phyloP scores from a whole-genome alignment of 192 early-diverging fungal genomes.

The Umbelopsis vinacea region DNA sequence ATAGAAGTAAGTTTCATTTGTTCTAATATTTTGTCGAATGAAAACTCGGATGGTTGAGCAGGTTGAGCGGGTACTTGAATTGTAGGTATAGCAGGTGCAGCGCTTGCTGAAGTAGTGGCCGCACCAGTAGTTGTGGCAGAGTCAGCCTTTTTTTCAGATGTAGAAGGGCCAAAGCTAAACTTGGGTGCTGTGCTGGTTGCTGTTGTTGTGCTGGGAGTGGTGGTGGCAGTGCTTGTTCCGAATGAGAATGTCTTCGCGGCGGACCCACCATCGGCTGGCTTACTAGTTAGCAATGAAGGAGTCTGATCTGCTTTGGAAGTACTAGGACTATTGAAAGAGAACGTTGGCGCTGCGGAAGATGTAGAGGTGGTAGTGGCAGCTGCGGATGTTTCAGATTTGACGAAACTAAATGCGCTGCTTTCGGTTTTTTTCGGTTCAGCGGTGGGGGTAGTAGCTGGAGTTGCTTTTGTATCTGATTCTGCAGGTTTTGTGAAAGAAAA shows the following conservation, averaged over 20 bases:
- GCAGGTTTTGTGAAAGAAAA: conserved; percentile 11
- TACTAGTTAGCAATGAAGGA: conserved; percentile 1
- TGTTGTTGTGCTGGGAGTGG: not conserved
- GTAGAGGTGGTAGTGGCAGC: not conserved
- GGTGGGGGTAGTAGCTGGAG: not conserved
- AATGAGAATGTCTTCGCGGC: conserved; percentile 13
- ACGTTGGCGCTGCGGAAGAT: not conserved
- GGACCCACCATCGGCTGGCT: conserved; percentile 6
- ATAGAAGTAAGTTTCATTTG: conserved; percentile 13
- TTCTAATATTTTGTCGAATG: conserved; percentile 17
- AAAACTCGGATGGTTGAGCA: conserved; percentile 9
- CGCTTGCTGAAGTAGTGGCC: not conserved
- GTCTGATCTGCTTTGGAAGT: not conserved
- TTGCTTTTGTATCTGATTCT: not conserved
- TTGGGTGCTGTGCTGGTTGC: not conserved
- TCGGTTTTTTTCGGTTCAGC: not conserved
- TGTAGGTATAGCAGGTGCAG: conserved; percentile 15
- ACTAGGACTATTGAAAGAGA: not conserved
- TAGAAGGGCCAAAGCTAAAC: not conserved
- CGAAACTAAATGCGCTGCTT: not conserved
- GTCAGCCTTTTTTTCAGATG: conserved; percentile 3
- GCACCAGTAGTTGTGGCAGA: not conserved
- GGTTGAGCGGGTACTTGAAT: not conserved
- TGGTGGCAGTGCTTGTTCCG: not conserved
- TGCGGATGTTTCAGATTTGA: not conserved